Evolutionary conservation across 352 stramenopile species (phyloP).

Genomic region (Phytophthora pistaciae): DNA sequence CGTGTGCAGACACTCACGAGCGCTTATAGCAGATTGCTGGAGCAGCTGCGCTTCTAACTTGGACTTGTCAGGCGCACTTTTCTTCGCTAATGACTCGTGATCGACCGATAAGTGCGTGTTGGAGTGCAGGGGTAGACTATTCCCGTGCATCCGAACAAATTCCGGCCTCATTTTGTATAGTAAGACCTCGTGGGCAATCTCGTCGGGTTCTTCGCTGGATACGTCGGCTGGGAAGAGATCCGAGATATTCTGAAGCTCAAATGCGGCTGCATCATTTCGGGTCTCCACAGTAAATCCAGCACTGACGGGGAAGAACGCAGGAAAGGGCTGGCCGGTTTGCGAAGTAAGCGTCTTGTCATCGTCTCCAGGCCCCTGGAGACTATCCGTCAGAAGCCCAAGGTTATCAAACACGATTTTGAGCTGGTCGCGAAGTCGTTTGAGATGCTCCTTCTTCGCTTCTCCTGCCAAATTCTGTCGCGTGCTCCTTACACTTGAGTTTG

Average conservation of each 20-base stretch:
- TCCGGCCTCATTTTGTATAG: constrained; percentile 59
- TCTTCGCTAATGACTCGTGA: neutral
- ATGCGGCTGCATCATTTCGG: neutral
- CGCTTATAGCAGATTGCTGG: constrained; percentile 44
- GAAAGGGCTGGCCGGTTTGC: neutral
- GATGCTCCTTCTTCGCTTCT: constrained; percentile 5
- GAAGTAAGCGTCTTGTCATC: constrained; percentile 6
- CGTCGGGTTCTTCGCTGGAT: constrained; percentile 17
- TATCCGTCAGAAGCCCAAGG: constrained; percentile 49
- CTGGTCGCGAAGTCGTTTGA: constrained; percentile 19
- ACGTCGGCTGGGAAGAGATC: constrained; percentile 48
- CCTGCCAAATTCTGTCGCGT: constrained; percentile 4
- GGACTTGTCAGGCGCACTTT: constrained; percentile 12
- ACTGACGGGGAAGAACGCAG: constrained; percentile 29
- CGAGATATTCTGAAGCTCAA: constrained; percentile 41
- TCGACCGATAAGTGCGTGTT: constrained; percentile 33
- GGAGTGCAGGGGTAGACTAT: constrained; percentile 45
- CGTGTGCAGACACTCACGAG: constrained; percentile 46
- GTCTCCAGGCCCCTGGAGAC: constrained; percentile 11
- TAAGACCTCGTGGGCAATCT: constrained; percentile 12
- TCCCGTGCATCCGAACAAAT: constrained; percentile 53
- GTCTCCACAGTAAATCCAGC: constrained; percentile 25
- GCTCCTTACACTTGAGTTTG: constrained; percentile 18
- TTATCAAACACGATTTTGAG: constrained; percentile 33
- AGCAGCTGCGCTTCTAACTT: constrained; percentile 43